Conservation (phyloP, 352 stramenopile species). For the Saprolegnia parasitica region DNA sequence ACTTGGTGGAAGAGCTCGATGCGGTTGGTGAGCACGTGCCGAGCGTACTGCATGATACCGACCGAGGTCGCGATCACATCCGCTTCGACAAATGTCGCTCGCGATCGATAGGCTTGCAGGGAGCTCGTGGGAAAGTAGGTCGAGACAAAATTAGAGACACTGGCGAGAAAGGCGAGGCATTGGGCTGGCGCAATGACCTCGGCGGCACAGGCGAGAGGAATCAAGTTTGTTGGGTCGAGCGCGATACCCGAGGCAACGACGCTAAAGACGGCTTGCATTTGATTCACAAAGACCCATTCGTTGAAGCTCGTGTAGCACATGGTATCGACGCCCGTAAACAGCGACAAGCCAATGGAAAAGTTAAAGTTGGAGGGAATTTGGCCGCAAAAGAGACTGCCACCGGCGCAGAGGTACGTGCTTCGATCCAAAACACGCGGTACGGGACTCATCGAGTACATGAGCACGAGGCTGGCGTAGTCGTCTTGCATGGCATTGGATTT, state of each 20-base stretch:
- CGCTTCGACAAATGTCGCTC: not conserved
- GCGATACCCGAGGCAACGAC: not conserved
- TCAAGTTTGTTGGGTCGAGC: not conserved
- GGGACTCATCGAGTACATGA: not conserved
- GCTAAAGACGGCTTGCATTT: not conserved
- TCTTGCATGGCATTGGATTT: not conserved
- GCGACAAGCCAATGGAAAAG: not conserved
- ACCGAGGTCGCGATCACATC: not conserved
- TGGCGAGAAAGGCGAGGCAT: not conserved
- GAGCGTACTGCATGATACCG: not conserved
- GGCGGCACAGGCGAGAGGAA: not conserved
- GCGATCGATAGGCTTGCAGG: not conserved
- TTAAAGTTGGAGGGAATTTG: not conserved
- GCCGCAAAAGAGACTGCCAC: slow-evolving; percentile 4
- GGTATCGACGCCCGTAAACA: not conserved
- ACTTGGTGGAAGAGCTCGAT: not conserved
- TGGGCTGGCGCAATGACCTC: too few species aligned
- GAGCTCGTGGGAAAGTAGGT: not conserved
- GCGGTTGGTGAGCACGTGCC: not conserved
- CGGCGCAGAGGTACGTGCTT: not conserved
- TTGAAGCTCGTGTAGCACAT: not conserved
- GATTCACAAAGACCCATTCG: not conserved
- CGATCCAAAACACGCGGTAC: not conserved
- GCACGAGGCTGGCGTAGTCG: not conserved
- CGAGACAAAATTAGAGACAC: not conserved